Evolutionary conservation across 169 alveolate species (phyloP).

Genomic region (Eimeria acervulina): DNA sequence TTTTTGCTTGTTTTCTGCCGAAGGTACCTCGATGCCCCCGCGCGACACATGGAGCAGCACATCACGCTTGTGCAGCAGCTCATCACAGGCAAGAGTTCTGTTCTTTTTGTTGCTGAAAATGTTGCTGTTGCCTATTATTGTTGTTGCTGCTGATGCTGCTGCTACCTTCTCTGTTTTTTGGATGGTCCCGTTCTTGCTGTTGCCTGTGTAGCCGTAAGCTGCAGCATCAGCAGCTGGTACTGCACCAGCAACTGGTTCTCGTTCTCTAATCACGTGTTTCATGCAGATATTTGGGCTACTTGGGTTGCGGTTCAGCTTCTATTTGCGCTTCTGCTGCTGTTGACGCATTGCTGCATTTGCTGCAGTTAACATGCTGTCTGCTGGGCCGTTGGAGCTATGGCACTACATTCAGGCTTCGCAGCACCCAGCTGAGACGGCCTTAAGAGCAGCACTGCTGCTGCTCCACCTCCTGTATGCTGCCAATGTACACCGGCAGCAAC

Average conservation of each 20-base stretch:
- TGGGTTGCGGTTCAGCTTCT: not conserved
- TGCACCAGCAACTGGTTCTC: not conserved
- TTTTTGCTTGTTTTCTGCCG: not conserved
- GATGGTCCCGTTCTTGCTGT: not conserved
- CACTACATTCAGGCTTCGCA: slow-evolving; percentile 22
- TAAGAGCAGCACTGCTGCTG: slow-evolving; percentile 48
- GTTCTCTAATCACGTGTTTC: not conserved
- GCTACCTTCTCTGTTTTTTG: not conserved
- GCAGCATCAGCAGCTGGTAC: not conserved
- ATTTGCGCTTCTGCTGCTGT: not conserved
- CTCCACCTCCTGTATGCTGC: slow-evolving; percentile 72
- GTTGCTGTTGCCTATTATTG: no score
- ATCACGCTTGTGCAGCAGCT: slow-evolving; percentile 70
- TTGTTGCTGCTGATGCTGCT: slow-evolving; percentile 27
- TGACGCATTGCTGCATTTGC: not conserved
- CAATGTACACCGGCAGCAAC: slow-evolving; percentile 13
- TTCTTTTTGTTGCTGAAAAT: not conserved
- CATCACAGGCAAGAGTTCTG: slow-evolving; percentile 61
- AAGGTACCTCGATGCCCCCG: slow-evolving; percentile 70
- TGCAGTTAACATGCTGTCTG: slow-evolving; percentile 68
- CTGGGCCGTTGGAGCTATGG: slow-evolving; percentile 19
- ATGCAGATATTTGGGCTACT: not conserved
- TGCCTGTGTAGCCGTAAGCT: not conserved
- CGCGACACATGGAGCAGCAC: slow-evolving; percentile 22
- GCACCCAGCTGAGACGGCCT: slow-evolving; percentile 66